Evolutionary conservation across 176 grass and related monocot species (phyloP).

Genomic region (Echinochloa phyllopogon): DNA sequence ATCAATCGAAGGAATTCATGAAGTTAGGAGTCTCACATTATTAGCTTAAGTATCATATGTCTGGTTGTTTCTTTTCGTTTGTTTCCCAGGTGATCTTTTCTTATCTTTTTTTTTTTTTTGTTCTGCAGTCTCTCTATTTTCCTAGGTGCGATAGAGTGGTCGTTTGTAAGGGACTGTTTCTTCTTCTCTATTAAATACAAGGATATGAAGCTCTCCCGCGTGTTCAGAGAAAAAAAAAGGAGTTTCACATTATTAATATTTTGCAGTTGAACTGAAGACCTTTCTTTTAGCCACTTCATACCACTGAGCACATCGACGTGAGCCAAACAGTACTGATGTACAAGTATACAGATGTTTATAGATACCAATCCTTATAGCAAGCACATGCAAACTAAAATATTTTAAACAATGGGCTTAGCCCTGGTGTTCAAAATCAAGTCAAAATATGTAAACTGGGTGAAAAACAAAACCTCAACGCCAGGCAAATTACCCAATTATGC

Average conservation of each 20-base stretch:
- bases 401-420: background rate
- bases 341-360: background rate
- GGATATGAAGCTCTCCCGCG: too few species aligned
- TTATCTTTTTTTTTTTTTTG: too few species aligned
- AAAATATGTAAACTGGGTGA: background rate
- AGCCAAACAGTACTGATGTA: conserved; percentile 19
- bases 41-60: background rate
- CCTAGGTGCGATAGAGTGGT: too few species aligned
- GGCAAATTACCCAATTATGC: conserved; percentile 2
- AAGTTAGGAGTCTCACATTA: conserved; percentile 1
- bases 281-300: conserved; percentile 17
- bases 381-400: background rate
- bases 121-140: too few species aligned
- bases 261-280: background rate
- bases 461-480: background rate
- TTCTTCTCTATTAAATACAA: too few species aligned
- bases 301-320: conserved; percentile 1
- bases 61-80: too few species aligned
- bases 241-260: background rate
- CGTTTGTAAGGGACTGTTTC: too few species aligned
- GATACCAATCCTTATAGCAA: conserved; percentile 21
- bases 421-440: background rate
- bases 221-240: background rate
- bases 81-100: too few species aligned
- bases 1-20: background rate